phyloP scores from a whole-genome alignment of 257 asterid species.

The Nicotiana sylvestris region DNA sequence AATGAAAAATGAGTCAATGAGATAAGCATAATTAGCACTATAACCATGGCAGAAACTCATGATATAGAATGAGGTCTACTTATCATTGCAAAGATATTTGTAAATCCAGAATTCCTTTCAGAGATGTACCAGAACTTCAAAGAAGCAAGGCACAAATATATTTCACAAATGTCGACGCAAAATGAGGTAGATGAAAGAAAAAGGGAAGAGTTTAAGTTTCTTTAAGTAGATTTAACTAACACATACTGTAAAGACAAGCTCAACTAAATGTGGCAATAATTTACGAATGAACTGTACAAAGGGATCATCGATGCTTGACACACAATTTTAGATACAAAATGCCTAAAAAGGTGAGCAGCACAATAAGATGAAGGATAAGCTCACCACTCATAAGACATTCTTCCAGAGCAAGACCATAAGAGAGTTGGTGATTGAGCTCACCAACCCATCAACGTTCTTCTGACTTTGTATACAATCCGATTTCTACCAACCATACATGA shows the following conservation, averaged over 20 bases:
- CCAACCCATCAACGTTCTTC: constrained; percentile 86
- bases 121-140: background rate
- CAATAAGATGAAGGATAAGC: background rate
- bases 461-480: constrained; percentile 69
- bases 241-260: background rate
- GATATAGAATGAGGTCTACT: background rate
- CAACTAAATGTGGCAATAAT: background rate
- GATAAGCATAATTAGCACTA: background rate
- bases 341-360: background rate
- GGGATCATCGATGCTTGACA: background rate
- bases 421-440: constrained; percentile 29
- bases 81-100: too few species aligned
- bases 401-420: background rate
- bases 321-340: background rate
- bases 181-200: background rate
- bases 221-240: background rate
- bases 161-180: background rate
- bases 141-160: background rate
- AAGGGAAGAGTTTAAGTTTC: background rate
- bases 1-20: background rate
- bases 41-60: background rate
- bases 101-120: too few species aligned
- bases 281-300: background rate
- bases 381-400: background rate
- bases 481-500: constrained; percentile 40